Evolutionary conservation across 805 yeast species (phyloP).

Genomic region (Candida sonorensis): DNA sequence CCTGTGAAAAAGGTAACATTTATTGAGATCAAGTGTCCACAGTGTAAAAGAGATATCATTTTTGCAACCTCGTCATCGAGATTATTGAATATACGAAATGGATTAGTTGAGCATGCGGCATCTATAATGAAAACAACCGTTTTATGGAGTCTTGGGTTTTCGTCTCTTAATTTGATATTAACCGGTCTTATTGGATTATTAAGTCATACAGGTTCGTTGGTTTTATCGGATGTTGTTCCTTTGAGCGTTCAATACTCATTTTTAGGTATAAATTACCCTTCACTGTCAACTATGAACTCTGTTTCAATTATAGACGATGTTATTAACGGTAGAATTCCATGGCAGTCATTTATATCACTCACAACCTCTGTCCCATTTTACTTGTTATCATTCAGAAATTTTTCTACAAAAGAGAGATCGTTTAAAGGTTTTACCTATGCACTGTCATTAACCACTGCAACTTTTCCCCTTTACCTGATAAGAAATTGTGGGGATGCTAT

Average conservation of each 20-base stretch:
- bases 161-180: conserved; percentile 17
- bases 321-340: conserved; percentile 14
- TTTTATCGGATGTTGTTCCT: conserved; percentile 25
- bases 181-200: conserved; percentile 16
- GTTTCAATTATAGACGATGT: conserved; percentile 13
- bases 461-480: conserved; percentile 12
- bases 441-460: too few species aligned
- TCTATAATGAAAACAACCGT: conserved; percentile 15
- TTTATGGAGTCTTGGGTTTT: conserved; percentile 10
- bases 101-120: too few species aligned
- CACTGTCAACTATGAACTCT: conserved; percentile 1
- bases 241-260: conserved; percentile 25
- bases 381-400: too few species aligned
- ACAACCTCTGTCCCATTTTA: conserved; percentile 27
- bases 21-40: conserved; percentile 30
- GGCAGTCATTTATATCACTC: conserved; percentile 15
- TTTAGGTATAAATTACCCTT: conserved; percentile 16
- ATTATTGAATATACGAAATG: too few species aligned
- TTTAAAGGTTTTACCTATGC: too few species aligned
- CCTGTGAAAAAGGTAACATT: conserved; percentile 12
- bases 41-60: conserved; percentile 28
- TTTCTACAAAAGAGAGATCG: too few species aligned
- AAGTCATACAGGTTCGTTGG: conserved; percentile 24
- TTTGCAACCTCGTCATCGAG: conserved; percentile 19
- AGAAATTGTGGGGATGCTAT: conserved; percentile 8